These are phyloP conservation scores for Mayamaea pseudoterrestris DNA, from an alignment of 108 stramenopile species.

Conservation along the genomic window DNA sequence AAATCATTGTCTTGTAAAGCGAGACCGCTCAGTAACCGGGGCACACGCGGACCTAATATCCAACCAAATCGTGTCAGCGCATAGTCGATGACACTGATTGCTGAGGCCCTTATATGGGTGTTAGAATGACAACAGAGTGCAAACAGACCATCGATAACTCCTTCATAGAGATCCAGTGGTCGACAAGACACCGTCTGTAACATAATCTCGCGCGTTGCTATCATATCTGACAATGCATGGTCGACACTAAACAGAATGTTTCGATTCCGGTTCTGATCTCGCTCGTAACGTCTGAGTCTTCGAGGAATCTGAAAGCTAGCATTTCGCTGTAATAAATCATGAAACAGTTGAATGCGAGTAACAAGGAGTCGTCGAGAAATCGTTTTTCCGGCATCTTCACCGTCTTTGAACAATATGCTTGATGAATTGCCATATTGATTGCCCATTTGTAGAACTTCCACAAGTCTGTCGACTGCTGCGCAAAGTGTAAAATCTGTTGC, in stretches of 20 bases:
- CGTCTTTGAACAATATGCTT: conserved; percentile 57
- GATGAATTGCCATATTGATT: conserved; percentile 18
- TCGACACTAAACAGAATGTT: conserved; percentile 21
- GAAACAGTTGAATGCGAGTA: conserved; percentile 48
- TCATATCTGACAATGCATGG: conserved; percentile 9
- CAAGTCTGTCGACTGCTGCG: conserved; percentile 43
- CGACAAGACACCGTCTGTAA: conserved; percentile 1
- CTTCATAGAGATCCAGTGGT: conserved; percentile 56
- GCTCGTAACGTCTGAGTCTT: conserved; percentile 28
- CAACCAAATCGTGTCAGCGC: conserved; percentile 72
- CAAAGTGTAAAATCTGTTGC: conserved; percentile 50
- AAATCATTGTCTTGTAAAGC: conserved; percentile 42
- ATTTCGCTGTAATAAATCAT: conserved; percentile 48
- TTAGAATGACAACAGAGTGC: conserved; percentile 76
- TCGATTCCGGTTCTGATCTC: conserved; percentile 12
- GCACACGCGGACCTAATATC: conserved; percentile 40
- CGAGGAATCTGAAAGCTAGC: conserved; percentile 72
- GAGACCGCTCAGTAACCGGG: conserved; percentile 52
- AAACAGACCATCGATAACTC: conserved; percentile 67
- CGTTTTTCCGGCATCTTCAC: conserved; percentile 77
- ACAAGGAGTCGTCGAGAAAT: conserved; percentile 60
- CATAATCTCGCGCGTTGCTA: conserved; percentile 2
- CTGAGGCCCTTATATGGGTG: conserved; percentile 66
- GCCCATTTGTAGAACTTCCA: conserved; percentile 29
- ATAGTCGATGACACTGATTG: conserved; percentile 64